Evolutionary conservation across 2,329 filamentous ascomycete genomes (phyloP).

Genomic region (Monilinia fructicola): DNA sequence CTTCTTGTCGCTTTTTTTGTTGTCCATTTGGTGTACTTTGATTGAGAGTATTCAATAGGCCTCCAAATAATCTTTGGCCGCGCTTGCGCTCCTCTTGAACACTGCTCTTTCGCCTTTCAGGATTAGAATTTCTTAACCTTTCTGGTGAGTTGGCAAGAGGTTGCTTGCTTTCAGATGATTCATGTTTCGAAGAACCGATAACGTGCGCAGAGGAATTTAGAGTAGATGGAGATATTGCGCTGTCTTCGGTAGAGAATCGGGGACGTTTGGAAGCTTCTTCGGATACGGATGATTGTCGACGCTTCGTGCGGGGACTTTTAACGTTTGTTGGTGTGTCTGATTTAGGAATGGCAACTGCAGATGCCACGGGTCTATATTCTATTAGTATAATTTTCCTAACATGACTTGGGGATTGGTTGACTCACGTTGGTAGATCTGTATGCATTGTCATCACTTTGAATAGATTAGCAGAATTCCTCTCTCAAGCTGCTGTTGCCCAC

Average conservation of each 20-base stretch:
- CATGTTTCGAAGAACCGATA: conserved; percentile 24
- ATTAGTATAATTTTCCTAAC: conserved; percentile 2
- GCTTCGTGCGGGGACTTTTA: conserved; percentile 35
- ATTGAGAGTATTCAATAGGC: conserved; percentile 60
- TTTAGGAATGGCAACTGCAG: conserved; percentile 42
- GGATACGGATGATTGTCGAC: conserved; percentile 54
- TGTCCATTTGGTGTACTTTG: conserved; percentile 63
- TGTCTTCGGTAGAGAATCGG: conserved; percentile 44
- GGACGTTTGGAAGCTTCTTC: conserved; percentile 54
- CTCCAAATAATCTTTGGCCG: conserved; percentile 82
- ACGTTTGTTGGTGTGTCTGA: conserved; percentile 23
- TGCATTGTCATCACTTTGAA: conserved; percentile 4
- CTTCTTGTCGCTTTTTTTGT: conserved; percentile 72
- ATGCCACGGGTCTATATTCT: conserved; percentile 39
- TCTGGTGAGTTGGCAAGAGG: conserved; percentile 5
- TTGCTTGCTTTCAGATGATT: conserved; percentile 18
- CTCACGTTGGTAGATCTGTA: conserved; percentile 16
- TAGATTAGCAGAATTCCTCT: conserved; percentile 12
- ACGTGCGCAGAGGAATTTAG: conserved; percentile 36
- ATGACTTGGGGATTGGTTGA: background rate
- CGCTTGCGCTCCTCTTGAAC: conserved; percentile 78
- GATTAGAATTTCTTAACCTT: conserved; percentile 24
- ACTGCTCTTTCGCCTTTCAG: conserved; percentile 45
- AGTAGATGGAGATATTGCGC: conserved; percentile 33
- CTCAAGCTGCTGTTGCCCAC: background rate